phyloP scores from a whole-genome alignment of 257 asterid genomes.

The Fraxinus excelsior region DNA sequence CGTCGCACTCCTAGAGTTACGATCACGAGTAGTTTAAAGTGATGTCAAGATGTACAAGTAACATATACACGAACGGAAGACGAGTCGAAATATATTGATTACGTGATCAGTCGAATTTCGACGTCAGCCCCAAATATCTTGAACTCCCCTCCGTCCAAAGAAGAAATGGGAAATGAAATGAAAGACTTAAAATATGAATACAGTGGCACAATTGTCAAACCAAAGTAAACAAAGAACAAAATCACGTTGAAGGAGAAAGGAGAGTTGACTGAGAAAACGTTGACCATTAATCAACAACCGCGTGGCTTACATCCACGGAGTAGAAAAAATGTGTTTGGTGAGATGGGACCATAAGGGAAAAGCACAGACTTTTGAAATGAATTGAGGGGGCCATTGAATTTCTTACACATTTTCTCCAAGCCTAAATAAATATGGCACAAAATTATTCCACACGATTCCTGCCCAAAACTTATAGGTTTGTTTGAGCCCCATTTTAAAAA shows the following conservation, averaged over 20 bases:
- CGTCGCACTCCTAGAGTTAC: too few relatives aligned
- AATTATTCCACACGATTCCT: not conserved
- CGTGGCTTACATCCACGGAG: slow-evolving; percentile 43
- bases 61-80: too few relatives aligned
- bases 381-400: not conserved
- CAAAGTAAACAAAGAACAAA: slow-evolving; percentile 29
- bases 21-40: too few relatives aligned
- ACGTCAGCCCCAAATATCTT: too few relatives aligned
- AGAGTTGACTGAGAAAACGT: slow-evolving; percentile 51
- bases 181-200: slow-evolving; percentile 23
- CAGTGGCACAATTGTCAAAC: slow-evolving; percentile 41
- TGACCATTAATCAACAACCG: slow-evolving; percentile 33
- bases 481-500: too few relatives aligned
- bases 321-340: slow-evolving; percentile 48
- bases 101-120: too few relatives aligned
- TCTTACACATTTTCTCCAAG: not conserved
- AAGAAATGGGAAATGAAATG: not conserved
- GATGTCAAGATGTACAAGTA: too few relatives aligned
- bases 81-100: too few relatives aligned
- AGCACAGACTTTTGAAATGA: not conserved
- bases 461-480: not conserved
- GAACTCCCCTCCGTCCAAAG: too few relatives aligned
- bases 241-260: slow-evolving; percentile 26
- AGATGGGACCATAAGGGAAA: slow-evolving; percentile 35
- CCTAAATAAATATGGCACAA: not conserved